These are phyloP conservation scores for Ilyonectria sp. DNA, from an alignment of 2,329 filamentous ascomycete species.

Conservation along the genomic window DNA sequence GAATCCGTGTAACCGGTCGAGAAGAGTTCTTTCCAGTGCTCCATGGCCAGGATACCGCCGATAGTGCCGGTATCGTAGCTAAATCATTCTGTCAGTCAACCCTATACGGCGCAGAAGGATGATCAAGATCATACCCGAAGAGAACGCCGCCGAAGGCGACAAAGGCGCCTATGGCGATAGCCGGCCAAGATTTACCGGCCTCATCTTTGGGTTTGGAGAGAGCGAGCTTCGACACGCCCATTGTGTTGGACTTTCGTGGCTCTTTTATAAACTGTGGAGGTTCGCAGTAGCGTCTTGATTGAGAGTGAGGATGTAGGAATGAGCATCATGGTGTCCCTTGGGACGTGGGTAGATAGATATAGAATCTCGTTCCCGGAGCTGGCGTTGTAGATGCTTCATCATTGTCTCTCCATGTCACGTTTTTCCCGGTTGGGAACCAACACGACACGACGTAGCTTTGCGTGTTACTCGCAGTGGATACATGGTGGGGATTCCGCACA, in stretches of 20 bases:
- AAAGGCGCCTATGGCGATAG: slow-evolving; percentile 72
- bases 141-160: slow-evolving; percentile 74
- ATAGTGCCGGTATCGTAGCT: slow-evolving; percentile 74
- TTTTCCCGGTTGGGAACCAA: slow-evolving; percentile 1
- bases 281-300: neutral
- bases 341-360: slow-evolving; percentile 11
- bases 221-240: slow-evolving; percentile 4
- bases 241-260: neutral
- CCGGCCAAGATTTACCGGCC: slow-evolving; percentile 73
- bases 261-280: slow-evolving; percentile 2
- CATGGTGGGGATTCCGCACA: neutral
- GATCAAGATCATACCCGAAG: slow-evolving; percentile 61
- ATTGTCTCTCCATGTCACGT: neutral
- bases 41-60: slow-evolving; percentile 71
- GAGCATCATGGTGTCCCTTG: neutral
- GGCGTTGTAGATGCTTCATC: neutral
- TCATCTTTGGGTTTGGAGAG: slow-evolving; percentile 62
- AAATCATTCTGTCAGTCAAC: neutral
- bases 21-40: slow-evolving; percentile 66
- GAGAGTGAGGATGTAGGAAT: slow-evolving; percentile 11
- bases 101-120: neutral
- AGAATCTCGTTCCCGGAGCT: neutral
- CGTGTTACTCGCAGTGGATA: neutral
- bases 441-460: neutral
- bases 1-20: slow-evolving; percentile 66